Base-by-base conservation (phyloP, 257 asterid species). In the Paraleonurus japonicus region DNA sequence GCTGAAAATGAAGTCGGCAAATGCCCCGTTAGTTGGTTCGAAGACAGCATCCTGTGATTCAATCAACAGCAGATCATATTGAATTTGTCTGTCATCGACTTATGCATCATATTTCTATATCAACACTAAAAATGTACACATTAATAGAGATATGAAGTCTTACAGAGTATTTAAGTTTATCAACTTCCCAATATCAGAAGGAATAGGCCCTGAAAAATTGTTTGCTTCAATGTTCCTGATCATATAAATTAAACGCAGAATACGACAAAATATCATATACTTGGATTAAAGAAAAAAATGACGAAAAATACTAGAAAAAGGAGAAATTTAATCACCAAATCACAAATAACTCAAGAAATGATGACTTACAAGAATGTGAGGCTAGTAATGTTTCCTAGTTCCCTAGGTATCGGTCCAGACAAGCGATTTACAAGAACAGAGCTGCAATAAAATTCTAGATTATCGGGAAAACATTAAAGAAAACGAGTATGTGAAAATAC, bases 181-280 rank as follows among this genome's bases (percentile, higher is more conserved):
- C 83, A 91, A 65, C 64, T 71, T 83, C 79, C 96, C 97, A 61
- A 91, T 78, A 69, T 87, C 87, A 20, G 91, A 69, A 78, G 97
- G 95, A 82, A 91, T 73, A 35, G 67, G 45, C 73, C 96, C 96
- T 17, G 91, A 85, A 76, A 91, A 85, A 60, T 76, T 72, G 85
- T 91, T 91, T 10, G 79, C 90, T 84, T 91, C 97, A 57, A 91
- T 90, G 76, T 77, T 86, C 88, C 97, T 91, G 90, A 62, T 77
- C 79, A 75, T 35, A 48, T 28, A 17, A 71, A 41, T 26, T 22
- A 68, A 10, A 7, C 4, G 27, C 72, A 65, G 20, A 59, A 65
- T 32, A 54, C 64, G 47, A 53, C 41, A 37, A 77, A 23, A 10
- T 27, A 59, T 30, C 22, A 28, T 41, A 54, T n/a, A 45, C 19